These are phyloP conservation scores for Pseudohalonectria lignicola DNA, from an alignment of 2,329 filamentous ascomycete species.

Conservation along the genomic window DNA sequence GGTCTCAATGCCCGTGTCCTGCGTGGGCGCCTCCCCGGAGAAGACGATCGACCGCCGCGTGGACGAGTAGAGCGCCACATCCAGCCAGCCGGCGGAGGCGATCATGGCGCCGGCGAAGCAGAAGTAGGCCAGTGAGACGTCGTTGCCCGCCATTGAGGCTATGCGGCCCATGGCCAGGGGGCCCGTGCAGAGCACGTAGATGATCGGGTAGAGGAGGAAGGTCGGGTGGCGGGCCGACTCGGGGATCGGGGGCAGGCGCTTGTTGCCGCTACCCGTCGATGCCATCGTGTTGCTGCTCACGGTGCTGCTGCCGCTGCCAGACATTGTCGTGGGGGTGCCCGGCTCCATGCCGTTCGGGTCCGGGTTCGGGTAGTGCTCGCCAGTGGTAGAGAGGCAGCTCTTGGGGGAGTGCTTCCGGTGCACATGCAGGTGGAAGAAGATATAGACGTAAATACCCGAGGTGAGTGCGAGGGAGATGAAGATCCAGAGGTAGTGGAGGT, in stretches of 20 bases:
- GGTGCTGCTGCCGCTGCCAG: conserved; percentile 6
- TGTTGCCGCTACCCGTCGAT: conserved; percentile 5
- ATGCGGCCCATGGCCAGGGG: conserved; percentile 56
- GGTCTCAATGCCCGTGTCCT: conserved; percentile 37
- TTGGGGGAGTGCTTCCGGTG: conserved; percentile 12
- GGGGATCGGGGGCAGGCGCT: conserved; percentile 14
- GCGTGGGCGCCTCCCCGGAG: conserved; percentile 22
- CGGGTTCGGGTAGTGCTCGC: conserved; percentile 10
- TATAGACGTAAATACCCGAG: conserved; percentile 24
- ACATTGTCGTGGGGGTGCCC: conserved; percentile 9
- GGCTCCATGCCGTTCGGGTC: conserved; percentile 12
- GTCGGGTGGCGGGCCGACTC: conserved; percentile 30
- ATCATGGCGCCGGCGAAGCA: conserved; percentile 49
- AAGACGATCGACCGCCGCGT: conserved; percentile 44
- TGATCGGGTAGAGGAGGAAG: conserved; percentile 56
- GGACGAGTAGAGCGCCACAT: conserved; percentile 40
- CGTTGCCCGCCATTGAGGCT: conserved; percentile 44
- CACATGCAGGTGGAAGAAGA: conserved; percentile 26
- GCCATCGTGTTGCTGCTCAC: neutral
- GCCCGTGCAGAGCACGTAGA: conserved; percentile 59
- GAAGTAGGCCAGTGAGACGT: conserved; percentile 42
- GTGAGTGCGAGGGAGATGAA: conserved; percentile 30
- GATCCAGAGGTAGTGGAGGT: conserved; percentile 56
- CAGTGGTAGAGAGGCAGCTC: conserved; percentile 1
- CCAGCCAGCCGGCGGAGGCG: conserved; percentile 42